phyloP scores from a whole-genome alignment of 1,139 yeast genomes.

The Suhomyces bribrorum region DNA sequence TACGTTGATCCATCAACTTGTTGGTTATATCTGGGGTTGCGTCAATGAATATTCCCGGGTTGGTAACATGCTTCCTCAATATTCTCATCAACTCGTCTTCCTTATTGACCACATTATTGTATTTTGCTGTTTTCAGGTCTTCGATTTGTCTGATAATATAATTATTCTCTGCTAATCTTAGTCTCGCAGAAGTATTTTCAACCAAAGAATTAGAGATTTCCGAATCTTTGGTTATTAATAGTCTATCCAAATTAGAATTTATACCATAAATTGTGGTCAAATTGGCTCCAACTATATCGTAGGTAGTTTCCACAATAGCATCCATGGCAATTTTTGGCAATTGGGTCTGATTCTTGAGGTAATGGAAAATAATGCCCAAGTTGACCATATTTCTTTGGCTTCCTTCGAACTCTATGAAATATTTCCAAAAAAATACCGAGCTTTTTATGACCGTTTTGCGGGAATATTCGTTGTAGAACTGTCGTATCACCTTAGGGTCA shows the following conservation, averaged over 20 bases:
- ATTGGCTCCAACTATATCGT: constrained; percentile 29
- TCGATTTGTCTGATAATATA: constrained; percentile 19
- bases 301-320: constrained; percentile 24
- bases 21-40: constrained; percentile 60
- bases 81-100: constrained; percentile 35
- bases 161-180: constrained; percentile 26
- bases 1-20: constrained; percentile 32
- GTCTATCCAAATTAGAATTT: constrained; percentile 17
- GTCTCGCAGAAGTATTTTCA: constrained; percentile 27
- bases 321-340: constrained; percentile 53
- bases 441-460: constrained; percentile 35
- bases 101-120: constrained; percentile 10
- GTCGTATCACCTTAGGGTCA: constrained; percentile 23
- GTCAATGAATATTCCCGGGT: constrained; percentile 56
- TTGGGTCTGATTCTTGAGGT: constrained; percentile 43
- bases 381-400: constrained; percentile 45
- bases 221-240: constrained; percentile 26
- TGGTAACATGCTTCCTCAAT: constrained; percentile 54
- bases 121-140: constrained; percentile 7
- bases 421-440: constrained; percentile 56
- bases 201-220: constrained; percentile 31
- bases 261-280: constrained; percentile 17
- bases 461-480: constrained; percentile 44
- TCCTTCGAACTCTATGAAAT: constrained; percentile 55
- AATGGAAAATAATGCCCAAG: constrained; percentile 42